Percentiles rank a stretch among this genome's conserved stretches.
These are phyloP conservation scores for Suillus subluteus DNA, from an alignment of 768 basidiomycete species.

Conservation along the genomic window DNA sequence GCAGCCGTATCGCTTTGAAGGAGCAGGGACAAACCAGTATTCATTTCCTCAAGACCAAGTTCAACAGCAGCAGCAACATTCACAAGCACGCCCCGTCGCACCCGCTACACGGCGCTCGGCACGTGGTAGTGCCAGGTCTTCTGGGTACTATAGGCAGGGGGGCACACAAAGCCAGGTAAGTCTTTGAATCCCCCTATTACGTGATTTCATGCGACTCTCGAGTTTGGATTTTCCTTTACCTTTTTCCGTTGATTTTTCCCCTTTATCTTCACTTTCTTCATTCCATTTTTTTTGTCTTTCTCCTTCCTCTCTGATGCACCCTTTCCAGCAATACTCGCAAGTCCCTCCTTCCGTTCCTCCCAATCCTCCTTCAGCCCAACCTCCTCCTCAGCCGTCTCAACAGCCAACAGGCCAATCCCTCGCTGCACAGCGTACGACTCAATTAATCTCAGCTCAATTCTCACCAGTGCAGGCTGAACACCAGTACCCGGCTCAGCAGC, in stretches of 20 bases:
- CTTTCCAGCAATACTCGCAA: slow-evolving; percentile 32
- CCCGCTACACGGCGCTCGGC: slow-evolving; percentile 24
- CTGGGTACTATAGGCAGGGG: neutral
- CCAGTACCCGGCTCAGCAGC: neutral
- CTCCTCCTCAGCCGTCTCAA: slow-evolving; percentile 13
- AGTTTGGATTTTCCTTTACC: neutral
- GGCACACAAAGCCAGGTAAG: neutral
- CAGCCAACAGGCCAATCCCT: slow-evolving; percentile 14
- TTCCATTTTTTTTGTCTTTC: neutral
- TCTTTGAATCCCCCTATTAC: too few species aligned
- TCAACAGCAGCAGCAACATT: slow-evolving; percentile 9
- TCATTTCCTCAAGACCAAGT: neutral
- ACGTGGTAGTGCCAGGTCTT: slow-evolving; percentile 1
- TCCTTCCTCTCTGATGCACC: slow-evolving; percentile 26
- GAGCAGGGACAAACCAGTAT: neutral
- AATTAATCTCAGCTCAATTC: slow-evolving; percentile 13
- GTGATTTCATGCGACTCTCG: neutral
- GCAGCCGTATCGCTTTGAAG: slow-evolving; percentile 4
- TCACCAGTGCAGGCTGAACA: neutral
- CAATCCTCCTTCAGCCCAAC: neutral
- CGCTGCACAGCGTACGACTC: slow-evolving; percentile 20
- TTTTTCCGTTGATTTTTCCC: too few species aligned
- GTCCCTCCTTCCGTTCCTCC: slow-evolving; percentile 16
- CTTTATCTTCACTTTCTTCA: neutral
- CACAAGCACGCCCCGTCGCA: slow-evolving; percentile 20